Percentiles rank a stretch among this genome's conserved stretches.
phyloP scores from a whole-genome alignment of 495 filamentous ascomycete genomes.

The Trichoderma gamsii region DNA sequence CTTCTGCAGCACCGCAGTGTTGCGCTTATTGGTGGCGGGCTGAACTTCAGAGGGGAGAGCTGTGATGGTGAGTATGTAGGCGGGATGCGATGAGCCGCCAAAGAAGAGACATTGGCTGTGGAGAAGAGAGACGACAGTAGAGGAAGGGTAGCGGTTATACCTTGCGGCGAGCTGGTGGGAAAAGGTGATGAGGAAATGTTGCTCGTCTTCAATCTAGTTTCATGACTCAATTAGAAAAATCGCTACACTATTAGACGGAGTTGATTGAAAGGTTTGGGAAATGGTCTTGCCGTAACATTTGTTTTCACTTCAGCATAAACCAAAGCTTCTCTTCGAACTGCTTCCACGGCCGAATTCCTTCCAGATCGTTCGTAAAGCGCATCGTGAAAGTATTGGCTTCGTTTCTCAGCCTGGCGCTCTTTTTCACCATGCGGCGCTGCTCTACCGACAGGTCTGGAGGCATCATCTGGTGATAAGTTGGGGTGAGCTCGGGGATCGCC shows the following conservation, averaged over 20 bases:
- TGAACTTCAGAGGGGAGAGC: conserved; percentile 62
- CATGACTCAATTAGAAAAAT: conserved; percentile 13
- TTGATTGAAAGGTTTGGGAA: not conserved
- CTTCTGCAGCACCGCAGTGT: conserved; percentile 64
- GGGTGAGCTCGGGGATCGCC: not conserved
- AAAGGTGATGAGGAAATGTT: conserved; percentile 62
- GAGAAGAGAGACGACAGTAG: conserved; percentile 64
- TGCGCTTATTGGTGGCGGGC: conserved; percentile 75
- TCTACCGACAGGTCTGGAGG: not conserved
- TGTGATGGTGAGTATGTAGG: conserved; percentile 73
- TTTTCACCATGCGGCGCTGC: conserved; percentile 23
- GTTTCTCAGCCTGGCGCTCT: conserved; percentile 26
- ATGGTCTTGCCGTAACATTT: conserved; percentile 65
- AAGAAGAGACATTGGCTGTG: conserved; percentile 73
- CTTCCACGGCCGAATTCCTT: not conserved
- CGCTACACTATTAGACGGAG: not conserved
- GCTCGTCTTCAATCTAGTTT: conserved; percentile 57
- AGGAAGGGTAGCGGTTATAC: conserved; percentile 64
- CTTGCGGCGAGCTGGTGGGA: conserved; percentile 63
- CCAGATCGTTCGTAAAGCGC: conserved; percentile 31
- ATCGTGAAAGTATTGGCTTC: conserved; percentile 41
- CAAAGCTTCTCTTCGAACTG: conserved; percentile 46
- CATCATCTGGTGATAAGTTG: not conserved
- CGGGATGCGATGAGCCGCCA: conserved; percentile 66
- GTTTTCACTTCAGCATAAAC: conserved; percentile 76